phyloP scores from a whole-genome alignment of 305 asterid species.

The Withania somnifera region DNA sequence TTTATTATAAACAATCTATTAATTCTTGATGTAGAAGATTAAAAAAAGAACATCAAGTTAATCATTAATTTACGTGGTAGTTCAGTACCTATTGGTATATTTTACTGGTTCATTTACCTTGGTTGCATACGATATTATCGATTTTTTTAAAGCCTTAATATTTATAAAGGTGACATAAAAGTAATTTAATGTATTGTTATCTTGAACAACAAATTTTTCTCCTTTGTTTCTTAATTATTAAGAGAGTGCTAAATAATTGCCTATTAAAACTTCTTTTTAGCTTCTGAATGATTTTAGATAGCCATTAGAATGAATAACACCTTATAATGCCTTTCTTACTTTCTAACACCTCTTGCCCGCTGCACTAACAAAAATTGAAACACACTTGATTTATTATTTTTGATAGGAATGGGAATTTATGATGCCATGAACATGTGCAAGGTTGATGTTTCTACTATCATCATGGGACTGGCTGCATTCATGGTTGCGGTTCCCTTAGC shows the following conservation, averaged over 20 bases:
- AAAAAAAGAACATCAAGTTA: conserved; percentile 59
- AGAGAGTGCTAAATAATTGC: background rate
- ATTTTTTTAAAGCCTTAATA: background rate
- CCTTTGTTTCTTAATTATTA: background rate
- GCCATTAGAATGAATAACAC: background rate
- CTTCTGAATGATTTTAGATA: background rate
- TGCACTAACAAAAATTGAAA: background rate
- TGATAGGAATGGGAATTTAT: conserved; percentile 82
- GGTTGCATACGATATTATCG: background rate
- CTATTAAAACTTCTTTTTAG: background rate
- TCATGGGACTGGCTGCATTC: conserved; percentile 87
- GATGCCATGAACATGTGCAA: conserved; percentile 94
- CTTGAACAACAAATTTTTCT: background rate
- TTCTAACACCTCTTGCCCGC: background rate
- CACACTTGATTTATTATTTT: background rate
- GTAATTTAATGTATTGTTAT: background rate
- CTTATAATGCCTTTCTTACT: background rate
- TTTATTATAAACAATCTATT: conserved; percentile 71
- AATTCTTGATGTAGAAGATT: conserved; percentile 76
- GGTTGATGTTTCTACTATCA: conserved; percentile 84
- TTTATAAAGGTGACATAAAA: background rate
- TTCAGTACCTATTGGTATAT: conserved; percentile 77
- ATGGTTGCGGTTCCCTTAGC: conserved; percentile 91
- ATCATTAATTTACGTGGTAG: conserved; percentile 93
- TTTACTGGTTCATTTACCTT: background rate